A percentile compares a stretch with the other conserved stretches of the same genome.
These are phyloP conservation scores for Globisporangium carolinianum DNA, from an alignment of 352 stramenopile genomes.

Conservation along the genomic window DNA sequence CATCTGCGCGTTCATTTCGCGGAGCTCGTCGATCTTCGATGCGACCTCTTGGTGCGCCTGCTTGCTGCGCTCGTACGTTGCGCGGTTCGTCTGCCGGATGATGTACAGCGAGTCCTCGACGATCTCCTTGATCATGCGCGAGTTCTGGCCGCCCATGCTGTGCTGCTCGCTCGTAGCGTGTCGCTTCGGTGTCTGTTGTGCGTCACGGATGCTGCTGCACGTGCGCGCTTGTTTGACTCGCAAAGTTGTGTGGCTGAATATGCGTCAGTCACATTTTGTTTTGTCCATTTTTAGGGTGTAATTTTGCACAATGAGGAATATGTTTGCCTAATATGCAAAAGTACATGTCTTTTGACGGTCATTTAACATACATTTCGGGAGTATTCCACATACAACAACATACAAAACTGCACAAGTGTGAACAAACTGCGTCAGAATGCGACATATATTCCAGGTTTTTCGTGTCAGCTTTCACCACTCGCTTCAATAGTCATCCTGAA, in stretches of 20 bases:
- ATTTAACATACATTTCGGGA: too few relatives aligned
- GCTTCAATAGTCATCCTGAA: too few relatives aligned
- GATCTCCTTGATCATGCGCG: conserved; percentile 73
- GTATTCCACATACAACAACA: too few relatives aligned
- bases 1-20: conserved; percentile 47
- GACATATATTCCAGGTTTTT: too few relatives aligned
- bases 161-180: conserved; percentile 1
- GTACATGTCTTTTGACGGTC: too few relatives aligned
- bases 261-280: not conserved
- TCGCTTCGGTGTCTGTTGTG: not conserved
- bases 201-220: not conserved
- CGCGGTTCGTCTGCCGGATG: conserved; percentile 64
- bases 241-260: not conserved
- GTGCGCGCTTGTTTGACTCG: not conserved
- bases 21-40: conserved; percentile 52
- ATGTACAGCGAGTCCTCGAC: conserved; percentile 77
- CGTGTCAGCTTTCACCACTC: too few relatives aligned
- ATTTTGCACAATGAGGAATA: not conserved
- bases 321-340: too few relatives aligned
- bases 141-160: conserved; percentile 70
- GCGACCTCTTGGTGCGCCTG: conserved; percentile 46
- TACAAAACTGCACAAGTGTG: too few relatives aligned
- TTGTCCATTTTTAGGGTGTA: not conserved
- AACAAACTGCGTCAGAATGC: too few relatives aligned
- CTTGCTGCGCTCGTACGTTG: conserved; percentile 59